Percentiles rank a stretch among this genome's conserved stretches.
phyloP scores from a whole-genome alignment of 2,329 filamentous ascomycete genomes.

The Penicillium corylophilum region DNA sequence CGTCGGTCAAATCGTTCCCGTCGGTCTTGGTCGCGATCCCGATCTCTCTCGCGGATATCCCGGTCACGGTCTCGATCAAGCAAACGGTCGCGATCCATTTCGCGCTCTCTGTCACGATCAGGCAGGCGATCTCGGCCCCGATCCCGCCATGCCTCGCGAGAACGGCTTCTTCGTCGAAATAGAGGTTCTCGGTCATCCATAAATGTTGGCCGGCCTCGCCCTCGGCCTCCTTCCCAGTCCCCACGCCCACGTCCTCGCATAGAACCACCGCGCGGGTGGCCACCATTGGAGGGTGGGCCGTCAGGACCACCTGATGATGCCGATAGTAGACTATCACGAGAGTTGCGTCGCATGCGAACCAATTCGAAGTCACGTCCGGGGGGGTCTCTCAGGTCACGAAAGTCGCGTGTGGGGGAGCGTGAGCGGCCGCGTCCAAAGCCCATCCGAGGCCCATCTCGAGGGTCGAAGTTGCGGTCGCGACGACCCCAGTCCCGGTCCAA shows the following conservation, averaged over 20 bases:
- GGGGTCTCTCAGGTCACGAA: conserved; percentile 40
- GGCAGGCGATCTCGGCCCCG: conserved; percentile 29
- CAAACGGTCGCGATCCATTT: conserved; percentile 37
- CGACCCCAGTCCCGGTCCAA: conserved; percentile 47
- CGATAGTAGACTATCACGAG: conserved; percentile 43
- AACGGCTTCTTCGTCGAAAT: conserved; percentile 46
- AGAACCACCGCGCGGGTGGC: conserved; percentile 37
- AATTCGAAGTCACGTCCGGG: conserved; percentile 39
- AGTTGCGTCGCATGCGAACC: conserved; percentile 44
- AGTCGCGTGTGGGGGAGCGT: conserved; percentile 44
- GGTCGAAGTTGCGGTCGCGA: conserved; percentile 49
- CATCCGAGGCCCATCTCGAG: conserved; percentile 39
- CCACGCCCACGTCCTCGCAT: conserved; percentile 45
- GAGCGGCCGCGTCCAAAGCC: conserved; percentile 49
- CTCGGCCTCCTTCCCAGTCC: conserved; percentile 45
- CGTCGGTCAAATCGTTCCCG: conserved; percentile 36
- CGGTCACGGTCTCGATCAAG: conserved; percentile 35
- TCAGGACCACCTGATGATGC: conserved; percentile 38
- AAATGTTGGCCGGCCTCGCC: conserved; percentile 41
- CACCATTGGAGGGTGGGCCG: conserved; percentile 33
- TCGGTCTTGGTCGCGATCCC: conserved; percentile 35
- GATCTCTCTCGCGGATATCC: conserved; percentile 1
- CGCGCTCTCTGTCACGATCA: conserved; percentile 26
- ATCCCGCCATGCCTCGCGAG: conserved; percentile 45
- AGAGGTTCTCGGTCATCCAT: conserved; percentile 42